These are phyloP conservation scores for Mangifera indica DNA, from an alignment of 345 rosid species.

Conservation along the genomic window DNA sequence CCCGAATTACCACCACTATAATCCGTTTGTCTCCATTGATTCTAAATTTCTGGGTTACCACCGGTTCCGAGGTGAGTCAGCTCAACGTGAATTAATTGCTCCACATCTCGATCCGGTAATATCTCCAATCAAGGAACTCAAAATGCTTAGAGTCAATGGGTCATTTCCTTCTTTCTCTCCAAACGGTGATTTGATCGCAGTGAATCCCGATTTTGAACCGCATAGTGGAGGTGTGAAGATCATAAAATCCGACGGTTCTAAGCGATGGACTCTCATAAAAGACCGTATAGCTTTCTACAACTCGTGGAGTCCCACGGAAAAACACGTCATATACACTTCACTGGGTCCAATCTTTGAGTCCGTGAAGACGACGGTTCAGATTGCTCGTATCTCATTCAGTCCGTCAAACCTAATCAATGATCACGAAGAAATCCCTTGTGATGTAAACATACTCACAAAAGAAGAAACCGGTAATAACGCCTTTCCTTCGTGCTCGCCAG, in stretches of 20 bases:
- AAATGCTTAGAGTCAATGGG: constrained; percentile 65
- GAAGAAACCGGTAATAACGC: constrained; percentile 88
- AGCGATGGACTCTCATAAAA: constrained; percentile 66
- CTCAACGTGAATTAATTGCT: constrained; percentile 44
- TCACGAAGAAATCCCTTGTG: constrained; percentile 45
- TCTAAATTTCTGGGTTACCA: constrained; percentile 66
- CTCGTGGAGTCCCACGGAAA: constrained; percentile 80
- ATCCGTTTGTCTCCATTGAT: constrained; percentile 65
- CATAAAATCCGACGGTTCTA: constrained; percentile 69
- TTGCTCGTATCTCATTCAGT: constrained; percentile 66
- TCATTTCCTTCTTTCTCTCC: constrained; percentile 70
- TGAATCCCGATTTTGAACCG: constrained; percentile 42
- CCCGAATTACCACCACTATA: constrained; percentile 72
- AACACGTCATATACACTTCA: constrained; percentile 66
- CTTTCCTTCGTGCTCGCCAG: constrained; percentile 83
- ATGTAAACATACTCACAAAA: constrained; percentile 61
- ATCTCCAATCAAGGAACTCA: constrained; percentile 54
- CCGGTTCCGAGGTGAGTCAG: constrained; percentile 69
- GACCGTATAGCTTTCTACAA: constrained; percentile 68
- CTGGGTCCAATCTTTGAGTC: constrained; percentile 74
- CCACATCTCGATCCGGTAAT: constrained; percentile 65
- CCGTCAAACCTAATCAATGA: constrained; percentile 37
- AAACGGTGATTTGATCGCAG: constrained; percentile 51
- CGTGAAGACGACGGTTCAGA: constrained; percentile 53
- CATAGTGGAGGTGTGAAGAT: constrained; percentile 47